Evolutionary conservation across 805 yeast species (phyloP).

Genomic region (Sporopachydermia lactativora): DNA sequence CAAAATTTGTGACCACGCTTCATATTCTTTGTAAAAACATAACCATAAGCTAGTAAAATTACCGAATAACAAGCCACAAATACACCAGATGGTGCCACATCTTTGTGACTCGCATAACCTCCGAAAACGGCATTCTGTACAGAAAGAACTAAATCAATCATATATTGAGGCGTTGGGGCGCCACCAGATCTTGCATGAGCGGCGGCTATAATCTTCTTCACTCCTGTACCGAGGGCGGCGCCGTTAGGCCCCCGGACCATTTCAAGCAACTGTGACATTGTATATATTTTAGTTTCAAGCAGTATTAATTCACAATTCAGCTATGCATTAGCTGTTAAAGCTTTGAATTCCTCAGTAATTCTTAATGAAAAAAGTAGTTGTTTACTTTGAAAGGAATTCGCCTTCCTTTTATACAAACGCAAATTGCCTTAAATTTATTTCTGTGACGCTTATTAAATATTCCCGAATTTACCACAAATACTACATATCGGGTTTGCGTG

Average conservation of each 20-base stretch:
- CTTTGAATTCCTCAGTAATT: too few species aligned
- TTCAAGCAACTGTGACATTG: background rate
- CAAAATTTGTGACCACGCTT: constrained; percentile 47
- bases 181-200: constrained; percentile 24
- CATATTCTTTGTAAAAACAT: constrained; percentile 32
- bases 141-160: constrained; percentile 23
- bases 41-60: constrained; percentile 31
- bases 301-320: too few species aligned
- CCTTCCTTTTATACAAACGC: too few species aligned
- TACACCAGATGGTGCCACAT: constrained; percentile 45
- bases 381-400: too few species aligned
- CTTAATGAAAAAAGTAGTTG: too few species aligned
- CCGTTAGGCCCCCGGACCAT: constrained; percentile 12
- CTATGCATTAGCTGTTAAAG: too few species aligned
- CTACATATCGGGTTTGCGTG: too few species aligned
- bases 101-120: constrained; percentile 38
- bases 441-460: too few species aligned
- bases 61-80: constrained; percentile 40
- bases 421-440: too few species aligned
- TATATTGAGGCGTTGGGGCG: constrained; percentile 24
- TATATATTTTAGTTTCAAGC: too few species aligned
- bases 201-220: constrained; percentile 22
- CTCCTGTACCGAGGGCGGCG: constrained; percentile 12
- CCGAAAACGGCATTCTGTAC: constrained; percentile 45
- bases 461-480: too few species aligned